Base-by-base conservation (phyloP, 2,329 filamentous ascomycete genomes). In the Blastomyces parvus region DNA sequence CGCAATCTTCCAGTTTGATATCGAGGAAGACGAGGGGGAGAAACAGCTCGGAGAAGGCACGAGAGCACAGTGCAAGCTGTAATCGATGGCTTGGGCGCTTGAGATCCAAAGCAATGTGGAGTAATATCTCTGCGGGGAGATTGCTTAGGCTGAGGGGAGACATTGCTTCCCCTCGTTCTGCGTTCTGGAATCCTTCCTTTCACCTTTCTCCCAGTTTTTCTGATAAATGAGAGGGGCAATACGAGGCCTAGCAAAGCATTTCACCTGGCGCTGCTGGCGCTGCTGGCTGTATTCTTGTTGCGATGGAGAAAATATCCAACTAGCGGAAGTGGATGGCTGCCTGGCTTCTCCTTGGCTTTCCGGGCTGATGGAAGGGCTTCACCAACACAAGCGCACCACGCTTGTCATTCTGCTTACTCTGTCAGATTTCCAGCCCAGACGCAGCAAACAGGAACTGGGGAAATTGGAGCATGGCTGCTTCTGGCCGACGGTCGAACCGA, bases 51-150 rank as follows among this genome's bases (percentile, higher is more conserved):
- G 61, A 63, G 48, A 57, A 27, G 38, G 42, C n/a, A n/a, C 50
- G 62, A 52, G 55, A 65, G 57, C 62, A 62, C 5, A 33, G 40
- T 40, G 62, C 55, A n/a, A 65, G 52, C 0, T 53, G 57, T 17
- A 62, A 14, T n/a, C 53, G 25, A 44, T 61, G 27, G 13, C 14
- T 36, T 9, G 25, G n/a, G 13, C 25, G 33, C 14, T 22, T 19
- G 40, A 62, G 36, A 46, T 46, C 25, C 40, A 19, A 13, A 42
- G 52, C 48, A 27, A 65, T 46, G n/a, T 55, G 38, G 13, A 62
- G 36, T 30, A 62, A 27, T 13, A 64, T 33, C 46, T 65, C 64
- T 6, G 50, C 14, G 7, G 64, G 64, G 27, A 65, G 46, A 2
- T 55, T 59, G 19, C 50, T 8, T 17, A 63, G 19, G 14, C 42